Base-by-base conservation (phyloP, 306 rosid genomes). In the Leucaena leucocephala region DNA sequence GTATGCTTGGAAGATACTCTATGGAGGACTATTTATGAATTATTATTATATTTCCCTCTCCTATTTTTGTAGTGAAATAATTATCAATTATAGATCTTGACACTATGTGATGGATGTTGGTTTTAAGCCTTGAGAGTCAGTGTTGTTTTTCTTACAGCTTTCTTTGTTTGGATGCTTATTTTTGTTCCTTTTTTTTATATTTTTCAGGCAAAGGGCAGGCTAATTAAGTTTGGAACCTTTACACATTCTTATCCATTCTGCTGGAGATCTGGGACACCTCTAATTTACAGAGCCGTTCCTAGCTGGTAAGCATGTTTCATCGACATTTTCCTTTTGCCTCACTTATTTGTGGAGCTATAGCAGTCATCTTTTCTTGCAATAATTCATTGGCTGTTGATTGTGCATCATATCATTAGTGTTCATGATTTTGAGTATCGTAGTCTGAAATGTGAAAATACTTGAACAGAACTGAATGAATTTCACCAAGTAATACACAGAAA, bases 241-340 rank as follows among this genome's bases (percentile, higher is more conserved):
- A 90, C 92, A 16, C 99, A 95, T 89, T 90, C 99, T 59, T 95
- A 95, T 78, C 99, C 99, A 27, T 93, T 84, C 80, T 95, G 99
- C 84, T 82, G 88, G 87, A 95, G 99, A 91, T 91, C 99, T 21
- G 89, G 91, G 54, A 90, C 99, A 55, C 99, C 99, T 63, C 92
- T 95, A 27, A 95, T 95, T 77, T 93, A 95, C 84, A 88, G 98
- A 86, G 98, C 99, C 78, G 94, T 95, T 78, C 99, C 97, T 50
- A 95, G 97, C 87, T 95, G 98, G 98, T 93, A 86, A 84, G 86
- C 78, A n/a, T 69, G 66, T 75, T 62, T 77, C 57, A 19, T 76
- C 72, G 22, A 14, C 33, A 64, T 40, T 73, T 39, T 78, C 65
- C 38, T 38, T 64, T 85, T 68, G 17, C 64, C 76, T 71, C 55